Percentiles rank a stretch among this genome's conserved stretches.
Conservation (phyloP, 1,139 yeast genomes). For the Blastobotrys illinoisensis region DNA sequence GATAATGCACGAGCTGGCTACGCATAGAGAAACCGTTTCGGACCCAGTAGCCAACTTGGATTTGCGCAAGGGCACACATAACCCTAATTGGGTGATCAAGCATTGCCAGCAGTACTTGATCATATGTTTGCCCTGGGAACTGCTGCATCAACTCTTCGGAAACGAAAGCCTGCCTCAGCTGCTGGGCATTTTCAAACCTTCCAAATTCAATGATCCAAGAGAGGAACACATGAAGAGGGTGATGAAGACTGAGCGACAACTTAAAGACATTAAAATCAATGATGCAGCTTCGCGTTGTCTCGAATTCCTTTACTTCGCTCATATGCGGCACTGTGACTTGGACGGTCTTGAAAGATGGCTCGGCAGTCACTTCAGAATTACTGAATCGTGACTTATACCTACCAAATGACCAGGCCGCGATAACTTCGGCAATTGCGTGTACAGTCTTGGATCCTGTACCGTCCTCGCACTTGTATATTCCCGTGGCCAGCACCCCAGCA, state of each 20-base stretch:
- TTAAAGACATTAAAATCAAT: conserved; percentile 39
- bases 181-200: conserved; percentile 29
- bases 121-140: conserved; percentile 2
- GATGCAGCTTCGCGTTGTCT: conserved; percentile 18
- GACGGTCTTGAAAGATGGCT: conserved; percentile 14
- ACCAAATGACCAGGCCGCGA: conserved; percentile 31
- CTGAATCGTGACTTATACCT: conserved; percentile 13
- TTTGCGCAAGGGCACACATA: conserved; percentile 66
- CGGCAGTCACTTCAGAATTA: conserved; percentile 16
- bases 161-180: conserved; percentile 26
- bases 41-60: conserved; percentile 81
- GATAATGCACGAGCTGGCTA: conserved; percentile 74
- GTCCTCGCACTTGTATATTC: conserved; percentile 24
- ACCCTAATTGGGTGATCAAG: conserved; percentile 78
- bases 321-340: conserved; percentile 8
- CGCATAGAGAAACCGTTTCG: conserved; percentile 78
- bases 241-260: conserved; percentile 64
- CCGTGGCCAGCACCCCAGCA: conserved; percentile 34
- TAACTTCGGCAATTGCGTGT: conserved; percentile 21
- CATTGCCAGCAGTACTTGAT: conserved; percentile 31
- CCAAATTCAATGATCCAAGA: conserved; percentile 64
- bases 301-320: conserved; percentile 10
- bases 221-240: conserved; percentile 71
- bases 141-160: conserved; percentile 11
- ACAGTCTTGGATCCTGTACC: conserved; percentile 21